Base-by-base conservation (phyloP, 139 green algal species). In the Volvox africanus region DNA sequence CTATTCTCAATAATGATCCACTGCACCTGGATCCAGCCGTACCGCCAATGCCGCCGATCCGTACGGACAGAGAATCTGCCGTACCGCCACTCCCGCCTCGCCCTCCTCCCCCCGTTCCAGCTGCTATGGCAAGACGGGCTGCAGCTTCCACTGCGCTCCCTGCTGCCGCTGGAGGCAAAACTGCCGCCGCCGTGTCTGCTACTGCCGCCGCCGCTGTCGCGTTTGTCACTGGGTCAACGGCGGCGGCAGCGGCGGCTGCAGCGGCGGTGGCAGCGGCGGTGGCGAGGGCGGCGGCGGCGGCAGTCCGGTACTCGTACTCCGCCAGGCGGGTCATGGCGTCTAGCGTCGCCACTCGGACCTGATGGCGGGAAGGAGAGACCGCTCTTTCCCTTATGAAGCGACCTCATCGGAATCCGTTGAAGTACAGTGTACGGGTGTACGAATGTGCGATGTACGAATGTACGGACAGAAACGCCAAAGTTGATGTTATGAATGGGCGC, bases 21-120 rank as follows among this genome's bases (percentile, higher is more conserved):
- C 11, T 55, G 19, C 28, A 67, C 85, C 85, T 82, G 28, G 37
- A 71, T 9, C 85, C 85, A 0, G 85, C 85, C 44, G 21, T 17
- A 30, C 85, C 85, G 17, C 85, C 85, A 30, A 89, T 82, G n/a
- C 85, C 85, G 17, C 85, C 85, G 11, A 89, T 89, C 13, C 85
- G 69, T 20, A 89, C 69, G 3, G 85, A 89, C 85, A 89, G 28
- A 19, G 33, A 33, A 37, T 14, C 44, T 71, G 44, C 61, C 28
- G 30, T 71, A 77, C 61, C 5, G 16, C n/a, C 16, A 18, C 2
- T 61, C n/a, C n/a, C 81, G 2, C 71, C n/a, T 36, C 71, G 28
- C 71, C 71, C 71, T 33, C 71, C 71, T 36, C 14, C 69, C 17
- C 62, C 17, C 19, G 5, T 28, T 79, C 71, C 71, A n/a, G 71